A percentile compares a stretch with the other conserved stretches of the same genome.
These are phyloP conservation scores for Rhizophora mangle DNA, from an alignment of 345 rosid species.

Conservation along the genomic window DNA sequence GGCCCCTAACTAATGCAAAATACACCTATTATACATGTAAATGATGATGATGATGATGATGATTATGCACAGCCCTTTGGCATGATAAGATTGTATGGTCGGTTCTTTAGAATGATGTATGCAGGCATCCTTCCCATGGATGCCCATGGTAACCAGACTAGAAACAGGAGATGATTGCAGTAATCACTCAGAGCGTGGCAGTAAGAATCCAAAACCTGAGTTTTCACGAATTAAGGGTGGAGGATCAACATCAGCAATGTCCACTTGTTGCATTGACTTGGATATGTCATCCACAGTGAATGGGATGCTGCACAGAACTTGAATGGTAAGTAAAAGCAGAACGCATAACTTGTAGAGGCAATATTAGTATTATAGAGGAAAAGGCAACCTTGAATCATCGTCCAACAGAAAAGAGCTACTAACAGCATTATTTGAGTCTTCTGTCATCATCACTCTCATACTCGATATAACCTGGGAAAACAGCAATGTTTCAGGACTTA, in stretches of 20 bases:
- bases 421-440: slow-evolving; percentile 88
- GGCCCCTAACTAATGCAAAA: slow-evolving; percentile 22
- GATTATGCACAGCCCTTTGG: slow-evolving; percentile 28
- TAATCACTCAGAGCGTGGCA: slow-evolving; percentile 70
- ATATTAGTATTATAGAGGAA: not conserved
- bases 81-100: slow-evolving; percentile 16
- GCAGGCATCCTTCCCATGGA: not conserved
- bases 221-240: slow-evolving; percentile 83
- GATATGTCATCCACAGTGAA: slow-evolving; percentile 98
- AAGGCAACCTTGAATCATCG: slow-evolving; percentile 88
- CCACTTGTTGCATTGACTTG: slow-evolving; percentile 86
- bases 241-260: slow-evolving; percentile 81
- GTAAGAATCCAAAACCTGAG: slow-evolving; percentile 88
- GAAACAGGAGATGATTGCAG: not conserved
- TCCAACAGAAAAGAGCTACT: slow-evolving; percentile 94
- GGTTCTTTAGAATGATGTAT: not conserved
- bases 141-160: not conserved
- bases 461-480: slow-evolving; percentile 69
- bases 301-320: slow-evolving; percentile 69
- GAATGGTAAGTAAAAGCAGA: slow-evolving; percentile 12
- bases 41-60: slow-evolving; percentile 7
- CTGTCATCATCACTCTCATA: slow-evolving; percentile 97
- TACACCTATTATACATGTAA: slow-evolving; percentile 32
- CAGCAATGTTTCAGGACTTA: not conserved
- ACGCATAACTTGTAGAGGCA: not conserved